Evolutionary conservation across 78 protist genomes (phyloP).

Genomic region (Tieghemostelium lacteum): DNA sequence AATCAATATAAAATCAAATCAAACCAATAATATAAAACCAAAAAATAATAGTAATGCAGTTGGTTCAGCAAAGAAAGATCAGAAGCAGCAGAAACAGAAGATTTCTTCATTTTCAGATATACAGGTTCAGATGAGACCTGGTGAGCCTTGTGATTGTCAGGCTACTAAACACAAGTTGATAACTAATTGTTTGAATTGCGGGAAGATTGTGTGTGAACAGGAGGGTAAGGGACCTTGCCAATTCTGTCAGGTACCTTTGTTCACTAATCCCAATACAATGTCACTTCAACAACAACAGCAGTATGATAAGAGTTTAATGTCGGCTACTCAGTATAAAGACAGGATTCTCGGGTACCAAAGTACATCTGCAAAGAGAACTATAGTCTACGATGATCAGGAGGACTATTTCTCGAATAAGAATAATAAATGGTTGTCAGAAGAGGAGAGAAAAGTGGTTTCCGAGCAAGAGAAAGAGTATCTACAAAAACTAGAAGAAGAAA

Average conservation of each 20-base stretch:
- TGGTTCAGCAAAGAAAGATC: neutral
- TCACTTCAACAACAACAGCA: conserved; percentile 20
- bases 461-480: conserved; percentile 25
- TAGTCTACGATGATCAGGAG: conserved; percentile 87
- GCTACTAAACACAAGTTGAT: conserved; percentile 73
- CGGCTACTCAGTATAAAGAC: conserved; percentile 66
- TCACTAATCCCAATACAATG: conserved; percentile 10
- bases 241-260: conserved; percentile 77
- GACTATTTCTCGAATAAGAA: conserved; percentile 64
- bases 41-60: neutral
- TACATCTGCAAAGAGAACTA: conserved; percentile 79
- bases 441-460: conserved; percentile 51
- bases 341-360: conserved; percentile 79
- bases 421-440: conserved; percentile 75
- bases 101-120: conserved; percentile 51
- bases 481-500: conserved; percentile 24
- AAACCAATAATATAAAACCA: neutral
- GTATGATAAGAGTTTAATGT: neutral
- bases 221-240: conserved; percentile 85
- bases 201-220: conserved; percentile 85
- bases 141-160: conserved; percentile 83
- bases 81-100: conserved; percentile 1
- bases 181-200: conserved; percentile 85
- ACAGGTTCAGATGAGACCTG: conserved; percentile 29
- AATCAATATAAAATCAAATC: neutral